Evolutionary conservation across 2,329 filamentous ascomycete species (phyloP).

Genomic region (Ophiocordyceps camponoti-floridani): DNA sequence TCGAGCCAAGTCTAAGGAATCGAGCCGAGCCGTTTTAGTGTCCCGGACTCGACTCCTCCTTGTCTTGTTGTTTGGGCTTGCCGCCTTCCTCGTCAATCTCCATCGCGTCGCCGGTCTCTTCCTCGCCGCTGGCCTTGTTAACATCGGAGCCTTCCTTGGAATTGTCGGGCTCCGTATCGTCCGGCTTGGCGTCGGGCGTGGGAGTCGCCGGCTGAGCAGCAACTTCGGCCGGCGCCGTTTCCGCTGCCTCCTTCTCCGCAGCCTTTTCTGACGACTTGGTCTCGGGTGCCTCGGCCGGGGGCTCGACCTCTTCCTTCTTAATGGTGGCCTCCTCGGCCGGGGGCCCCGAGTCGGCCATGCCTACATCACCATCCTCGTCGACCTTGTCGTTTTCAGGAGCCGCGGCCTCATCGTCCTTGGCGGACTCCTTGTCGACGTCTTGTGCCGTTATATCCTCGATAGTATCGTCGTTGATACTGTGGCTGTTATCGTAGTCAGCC

Average conservation of each 20-base stretch:
- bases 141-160: constrained; percentile 6
- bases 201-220: neutral
- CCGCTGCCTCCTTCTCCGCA: constrained; percentile 7
- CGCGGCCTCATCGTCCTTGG: constrained; percentile 3
- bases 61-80: constrained; percentile 8
- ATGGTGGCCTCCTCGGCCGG: constrained; percentile 15
- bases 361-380: constrained; percentile 31
- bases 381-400: constrained; percentile 12
- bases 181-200: constrained; percentile 6
- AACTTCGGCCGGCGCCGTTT: constrained; percentile 4
- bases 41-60: constrained; percentile 8
- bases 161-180: constrained; percentile 7
- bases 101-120: constrained; percentile 11
- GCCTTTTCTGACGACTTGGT: constrained; percentile 14
- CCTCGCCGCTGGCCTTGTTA: constrained; percentile 2
- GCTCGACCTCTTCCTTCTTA: constrained; percentile 21
- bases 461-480: constrained; percentile 21
- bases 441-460: constrained; percentile 23
- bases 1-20: neutral
- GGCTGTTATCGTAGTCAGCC: constrained; percentile 10
- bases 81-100: constrained; percentile 13
- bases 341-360: constrained; percentile 24
- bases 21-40: neutral
- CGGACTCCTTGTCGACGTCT: constrained; percentile 10
- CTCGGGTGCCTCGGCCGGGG: constrained; percentile 10